These are phyloP conservation scores for Beverwykella pulmonaria DNA, from an alignment of 495 filamentous ascomycete genomes.

Conservation along the genomic window DNA sequence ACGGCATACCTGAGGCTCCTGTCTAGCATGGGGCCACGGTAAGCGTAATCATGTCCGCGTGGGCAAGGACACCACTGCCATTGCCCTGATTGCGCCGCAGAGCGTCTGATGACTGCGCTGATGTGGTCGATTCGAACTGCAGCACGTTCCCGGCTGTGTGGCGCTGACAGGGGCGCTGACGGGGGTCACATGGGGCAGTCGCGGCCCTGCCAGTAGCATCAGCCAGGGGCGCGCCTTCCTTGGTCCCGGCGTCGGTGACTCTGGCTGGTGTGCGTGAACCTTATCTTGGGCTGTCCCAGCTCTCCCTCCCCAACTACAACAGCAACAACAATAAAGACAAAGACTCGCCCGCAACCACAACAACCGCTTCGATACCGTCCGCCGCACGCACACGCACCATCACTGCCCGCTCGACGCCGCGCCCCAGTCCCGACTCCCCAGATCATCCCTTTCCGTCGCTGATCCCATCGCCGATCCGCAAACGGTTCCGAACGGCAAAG, in stretches of 20 bases:
- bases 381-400: not conserved
- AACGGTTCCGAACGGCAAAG: conserved; percentile 30
- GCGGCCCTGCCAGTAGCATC: not conserved
- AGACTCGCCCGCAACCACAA: conserved; percentile 1
- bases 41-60: not conserved
- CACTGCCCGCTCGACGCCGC: not conserved
- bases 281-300: conserved; percentile 6
- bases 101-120: not conserved
- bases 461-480: conserved; percentile 34
- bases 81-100: not conserved
- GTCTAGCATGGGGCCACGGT: not conserved
- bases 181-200: not conserved
- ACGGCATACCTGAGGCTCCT: not conserved
- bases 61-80: not conserved
- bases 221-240: conserved; percentile 6
- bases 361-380: not conserved
- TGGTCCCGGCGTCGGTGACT: conserved; percentile 7
- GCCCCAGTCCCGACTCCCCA: not conserved
- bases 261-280: not conserved
- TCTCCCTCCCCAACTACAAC: not conserved
- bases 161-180: not conserved
- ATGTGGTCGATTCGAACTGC: not conserved
- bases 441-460: conserved; percentile 11
- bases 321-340: conserved; percentile 11
- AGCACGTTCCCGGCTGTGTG: conserved; percentile 10